Conservation (phyloP, 805 yeast genomes). For the Candida railenensis region DNA sequence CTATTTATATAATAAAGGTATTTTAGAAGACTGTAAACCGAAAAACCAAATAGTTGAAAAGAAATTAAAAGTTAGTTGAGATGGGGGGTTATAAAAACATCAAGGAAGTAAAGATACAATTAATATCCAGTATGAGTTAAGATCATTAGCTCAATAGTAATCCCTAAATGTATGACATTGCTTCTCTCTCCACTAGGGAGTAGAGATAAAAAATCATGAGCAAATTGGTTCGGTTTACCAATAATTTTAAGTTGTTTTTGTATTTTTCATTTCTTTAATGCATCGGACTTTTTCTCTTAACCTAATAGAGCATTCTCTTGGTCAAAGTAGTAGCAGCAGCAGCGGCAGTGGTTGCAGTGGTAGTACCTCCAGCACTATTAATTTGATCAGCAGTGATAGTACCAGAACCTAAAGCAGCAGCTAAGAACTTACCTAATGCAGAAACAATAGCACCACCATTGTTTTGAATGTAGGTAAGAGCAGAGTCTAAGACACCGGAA, state of each 20-base stretch:
- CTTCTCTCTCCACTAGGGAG: neutral
- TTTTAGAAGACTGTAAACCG: slow-evolving; percentile 1
- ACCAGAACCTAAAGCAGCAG: slow-evolving; percentile 24
- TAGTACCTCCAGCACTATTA: slow-evolving; percentile 18
- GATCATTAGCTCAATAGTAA: too few species aligned
- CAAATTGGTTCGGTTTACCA: neutral
- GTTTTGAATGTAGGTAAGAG: slow-evolving; percentile 21
- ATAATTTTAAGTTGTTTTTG: too few species aligned
- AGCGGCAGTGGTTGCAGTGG: slow-evolving; percentile 16
- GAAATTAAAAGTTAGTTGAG: too few species aligned
- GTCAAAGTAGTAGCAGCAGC: slow-evolving; percentile 13
- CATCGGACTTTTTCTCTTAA: neutral
- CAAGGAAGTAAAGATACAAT: slow-evolving; percentile 10
- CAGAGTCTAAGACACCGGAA: slow-evolving; percentile 31
- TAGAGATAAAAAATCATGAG: neutral
- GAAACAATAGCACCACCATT: slow-evolving; percentile 24
- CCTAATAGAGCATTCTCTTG: slow-evolving; percentile 6
- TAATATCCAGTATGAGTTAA: too few species aligned
- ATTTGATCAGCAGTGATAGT: slow-evolving; percentile 23
- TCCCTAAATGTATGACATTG: neutral
- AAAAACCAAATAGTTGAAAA: neutral
- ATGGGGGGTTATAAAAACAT: neutral
- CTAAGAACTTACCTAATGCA: slow-evolving; percentile 22
- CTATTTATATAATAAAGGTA: neutral
- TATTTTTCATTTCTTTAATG: too few species aligned